Percentiles rank a stretch among this genome's conserved stretches.
Evolutionary conservation across 164 flowering plant species (phyloP).

Genomic region (Paratinospora sagittata): DNA sequence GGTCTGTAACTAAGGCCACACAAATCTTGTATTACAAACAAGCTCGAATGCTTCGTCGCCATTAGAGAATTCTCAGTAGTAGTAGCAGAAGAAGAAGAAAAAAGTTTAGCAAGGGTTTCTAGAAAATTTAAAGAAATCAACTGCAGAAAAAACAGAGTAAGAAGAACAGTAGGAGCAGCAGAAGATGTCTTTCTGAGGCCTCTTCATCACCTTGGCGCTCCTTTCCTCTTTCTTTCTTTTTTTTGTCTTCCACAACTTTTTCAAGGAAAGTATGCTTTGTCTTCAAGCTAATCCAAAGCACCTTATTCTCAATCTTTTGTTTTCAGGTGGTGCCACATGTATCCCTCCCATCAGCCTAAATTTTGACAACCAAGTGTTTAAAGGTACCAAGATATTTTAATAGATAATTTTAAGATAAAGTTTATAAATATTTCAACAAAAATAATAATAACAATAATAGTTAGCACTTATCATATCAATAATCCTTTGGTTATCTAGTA

Average conservation of each 20-base stretch:
- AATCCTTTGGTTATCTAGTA: no score
- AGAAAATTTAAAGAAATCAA: no score
- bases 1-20: slow-evolving; percentile 19
- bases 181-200: not conserved
- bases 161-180: not conserved
- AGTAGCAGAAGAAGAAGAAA: not conserved
- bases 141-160: not conserved
- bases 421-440: no score
- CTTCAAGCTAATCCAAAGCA: not conserved
- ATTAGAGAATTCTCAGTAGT: slow-evolving; percentile 15
- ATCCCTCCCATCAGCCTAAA: not conserved
- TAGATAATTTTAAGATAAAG: not conserved
- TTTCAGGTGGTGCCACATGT: not conserved
- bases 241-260: no score
- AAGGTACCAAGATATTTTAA: not conserved
- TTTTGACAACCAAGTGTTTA: not conserved
- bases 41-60: slow-evolving; percentile 40
- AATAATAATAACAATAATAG: no score
- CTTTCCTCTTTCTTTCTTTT: no score
- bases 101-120: no score
- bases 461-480: no score
- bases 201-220: no score
- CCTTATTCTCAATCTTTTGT: not conserved
- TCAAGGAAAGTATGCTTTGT: not conserved
- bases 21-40: slow-evolving; percentile 31